Base-by-base conservation (phyloP, 352 stramenopile species). In the Globisporangium sylvaticum region DNA sequence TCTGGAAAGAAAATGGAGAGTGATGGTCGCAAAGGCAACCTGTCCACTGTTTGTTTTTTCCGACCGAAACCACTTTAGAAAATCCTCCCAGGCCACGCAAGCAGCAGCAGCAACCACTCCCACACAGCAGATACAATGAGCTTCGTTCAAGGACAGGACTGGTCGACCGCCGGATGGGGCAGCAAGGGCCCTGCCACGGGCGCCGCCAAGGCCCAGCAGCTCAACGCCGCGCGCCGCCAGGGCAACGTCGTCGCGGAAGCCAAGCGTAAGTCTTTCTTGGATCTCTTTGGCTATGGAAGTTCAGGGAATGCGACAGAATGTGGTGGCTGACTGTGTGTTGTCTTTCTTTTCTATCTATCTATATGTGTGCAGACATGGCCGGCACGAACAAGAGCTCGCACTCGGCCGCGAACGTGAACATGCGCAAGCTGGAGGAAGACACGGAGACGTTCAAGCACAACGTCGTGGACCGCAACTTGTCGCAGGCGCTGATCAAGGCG, bases 401-500 rank as follows among this genome's bases (percentile, higher is more conserved):
- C 71, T 84, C 75, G 44, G 78, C 70, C n/a, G 79, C 75, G 2
- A 80, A 77, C 65, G 75, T 91, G 46, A 96, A 97, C 83, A 84
- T 92, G 73, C 86, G 87, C 67, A 97, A 97, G 79, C 81, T 98
- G 18, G 92, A 97, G 65, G 89, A 97, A 57, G 87, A 96, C 62
- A 84, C 81, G 63, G 92, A 98, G 64, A 89, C 83, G 64, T 97
- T 97, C 68, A 96, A 96, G 75, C 88, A 84, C 90, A 83, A 92
- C 25, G 81, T 78, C 1, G 90, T 96, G 55, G 89, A 97, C 73
- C 86, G 85, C 65, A 93, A 77, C 37, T 74, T 97, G 24, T 92
- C 88, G 52, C 84, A 99, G 77, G 92, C 95, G 18, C 92, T 99
- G 27, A 91, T 96, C 80, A 96, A 99, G 78, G 97, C 96, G 24